A percentile compares a stretch with the other conserved stretches of the same genome.
These are phyloP conservation scores for Hymenoscyphus fraxineus DNA, from an alignment of 2,329 filamentous ascomycete genomes.

Conservation along the genomic window DNA sequence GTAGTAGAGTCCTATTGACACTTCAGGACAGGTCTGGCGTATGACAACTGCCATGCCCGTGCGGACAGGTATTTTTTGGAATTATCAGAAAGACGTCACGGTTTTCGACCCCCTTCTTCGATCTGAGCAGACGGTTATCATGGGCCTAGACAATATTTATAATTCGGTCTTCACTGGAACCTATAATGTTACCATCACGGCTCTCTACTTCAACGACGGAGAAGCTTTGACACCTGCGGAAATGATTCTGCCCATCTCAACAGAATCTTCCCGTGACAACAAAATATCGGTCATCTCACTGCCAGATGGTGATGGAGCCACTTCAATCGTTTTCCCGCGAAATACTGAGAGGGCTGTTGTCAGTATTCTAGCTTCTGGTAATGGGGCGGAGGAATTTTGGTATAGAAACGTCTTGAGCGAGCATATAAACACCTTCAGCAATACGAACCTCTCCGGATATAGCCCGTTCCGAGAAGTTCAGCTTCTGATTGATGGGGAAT, in stretches of 20 bases:
- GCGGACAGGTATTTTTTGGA: conserved; percentile 68
- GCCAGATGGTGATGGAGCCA: conserved; percentile 58
- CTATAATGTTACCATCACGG: conserved; percentile 71
- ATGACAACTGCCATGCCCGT: conserved; percentile 81
- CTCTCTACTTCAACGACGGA: conserved; percentile 60
- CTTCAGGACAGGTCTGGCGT: conserved; percentile 47
- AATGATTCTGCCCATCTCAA: conserved; percentile 64
- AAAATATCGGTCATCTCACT: conserved; percentile 64
- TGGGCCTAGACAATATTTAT: conserved; percentile 73
- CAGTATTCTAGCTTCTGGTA: conserved; percentile 71
- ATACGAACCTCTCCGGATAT: conserved; percentile 58
- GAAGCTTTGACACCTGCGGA: conserved; percentile 51
- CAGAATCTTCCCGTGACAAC: conserved; percentile 45
- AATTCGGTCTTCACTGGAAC: conserved; percentile 66
- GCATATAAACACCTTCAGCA: conserved; percentile 55
- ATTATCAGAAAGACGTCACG: conserved; percentile 75
- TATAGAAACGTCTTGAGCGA: conserved; percentile 71
- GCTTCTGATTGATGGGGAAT: conserved; percentile 64
- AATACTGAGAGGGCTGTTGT: conserved; percentile 68
- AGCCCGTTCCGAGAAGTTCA: conserved; percentile 78
- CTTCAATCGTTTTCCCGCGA: conserved; percentile 57
- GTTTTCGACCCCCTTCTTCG: conserved; percentile 66
- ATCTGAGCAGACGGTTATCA: conserved; percentile 67
- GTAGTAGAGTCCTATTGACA: conserved; percentile 63
- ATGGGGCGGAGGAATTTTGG: conserved; percentile 79